Conservation (phyloP, 768 basidiomycete genomes). For the Mycena pura region DNA sequence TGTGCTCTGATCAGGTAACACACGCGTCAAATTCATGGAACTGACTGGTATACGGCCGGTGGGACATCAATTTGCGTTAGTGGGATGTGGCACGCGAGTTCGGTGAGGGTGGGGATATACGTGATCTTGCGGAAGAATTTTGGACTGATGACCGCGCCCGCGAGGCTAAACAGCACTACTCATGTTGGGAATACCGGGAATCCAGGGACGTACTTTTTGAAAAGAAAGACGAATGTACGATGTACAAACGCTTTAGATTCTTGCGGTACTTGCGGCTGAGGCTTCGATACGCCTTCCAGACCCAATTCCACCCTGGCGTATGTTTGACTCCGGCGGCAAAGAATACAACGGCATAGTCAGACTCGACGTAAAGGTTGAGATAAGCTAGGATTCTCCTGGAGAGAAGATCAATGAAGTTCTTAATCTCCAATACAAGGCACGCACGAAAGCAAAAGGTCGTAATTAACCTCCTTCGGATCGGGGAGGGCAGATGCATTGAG, state of each 20-base stretch:
- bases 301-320: slow-evolving; percentile 87
- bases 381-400: slow-evolving; percentile 77
- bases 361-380: slow-evolving; percentile 85
- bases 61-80: slow-evolving; percentile 89
- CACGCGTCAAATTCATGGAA: slow-evolving; percentile 22
- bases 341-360: slow-evolving; percentile 88
- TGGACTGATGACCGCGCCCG: slow-evolving; percentile 88
- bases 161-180: slow-evolving; percentile 86
- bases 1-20: slow-evolving; percentile 32
- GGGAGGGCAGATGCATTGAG: slow-evolving; percentile 84
- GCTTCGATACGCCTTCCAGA: slow-evolving; percentile 89
- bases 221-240: slow-evolving; percentile 88
- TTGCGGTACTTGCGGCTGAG: slow-evolving; percentile 85
- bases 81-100: slow-evolving; percentile 77
- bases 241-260: slow-evolving; percentile 86
- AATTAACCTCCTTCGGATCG: slow-evolving; percentile 76
- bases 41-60: slow-evolving; percentile 82
- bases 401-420: slow-evolving; percentile 21
- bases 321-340: slow-evolving; percentile 81
- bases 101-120: slow-evolving; percentile 79
- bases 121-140: slow-evolving; percentile 89
- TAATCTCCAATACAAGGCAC: slow-evolving; percentile 37
- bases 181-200: slow-evolving; percentile 13
- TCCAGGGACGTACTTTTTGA: slow-evolving; percentile 69
- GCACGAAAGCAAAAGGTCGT: slow-evolving; percentile 78